Percentiles rank a stretch among this genome's conserved stretches.
phyloP scores from a whole-genome alignment of 2,329 filamentous ascomycete genomes.

The Hirsutella rhossiliensis region DNA sequence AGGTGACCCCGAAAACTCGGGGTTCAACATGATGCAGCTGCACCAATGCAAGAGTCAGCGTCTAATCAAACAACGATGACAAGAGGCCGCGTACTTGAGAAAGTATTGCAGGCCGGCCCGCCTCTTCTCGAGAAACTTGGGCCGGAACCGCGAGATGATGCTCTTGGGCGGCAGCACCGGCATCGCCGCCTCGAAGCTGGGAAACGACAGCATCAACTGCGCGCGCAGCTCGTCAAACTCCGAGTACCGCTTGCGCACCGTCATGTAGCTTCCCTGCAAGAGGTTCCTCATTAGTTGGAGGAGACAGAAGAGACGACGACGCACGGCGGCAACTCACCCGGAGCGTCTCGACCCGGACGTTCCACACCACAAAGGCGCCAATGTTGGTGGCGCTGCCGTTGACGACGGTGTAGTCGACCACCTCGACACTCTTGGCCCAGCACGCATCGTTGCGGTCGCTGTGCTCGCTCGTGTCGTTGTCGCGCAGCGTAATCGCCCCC shows the following conservation, averaged over 20 bases:
- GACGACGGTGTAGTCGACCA: slow-evolving; percentile 44
- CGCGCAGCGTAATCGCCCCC: slow-evolving; percentile 47
- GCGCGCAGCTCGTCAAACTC: slow-evolving; percentile 79
- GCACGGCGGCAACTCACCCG: slow-evolving; percentile 41
- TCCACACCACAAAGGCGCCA: slow-evolving; percentile 95
- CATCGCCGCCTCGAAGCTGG: slow-evolving; percentile 71
- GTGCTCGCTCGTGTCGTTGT: slow-evolving; percentile 44
- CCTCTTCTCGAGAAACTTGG: slow-evolving; percentile 75
- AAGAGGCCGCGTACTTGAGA: slow-evolving; percentile 56
- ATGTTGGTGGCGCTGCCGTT: slow-evolving; percentile 44
- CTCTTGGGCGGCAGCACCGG: slow-evolving; percentile 88
- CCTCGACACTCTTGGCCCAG: slow-evolving; percentile 52
- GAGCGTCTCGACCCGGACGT: slow-evolving; percentile 76
- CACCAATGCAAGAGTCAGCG: slow-evolving; percentile 6
- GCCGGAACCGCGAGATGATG: slow-evolving; percentile 73
- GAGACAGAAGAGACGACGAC: background rate
- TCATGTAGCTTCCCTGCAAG: slow-evolving; percentile 51
- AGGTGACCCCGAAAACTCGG: slow-evolving; percentile 11
- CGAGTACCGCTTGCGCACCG: slow-evolving; percentile 67
- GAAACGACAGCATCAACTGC: slow-evolving; percentile 68
- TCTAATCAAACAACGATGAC: background rate
- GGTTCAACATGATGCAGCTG: slow-evolving; percentile 10
- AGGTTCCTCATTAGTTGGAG: background rate
- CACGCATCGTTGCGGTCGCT: slow-evolving; percentile 44
- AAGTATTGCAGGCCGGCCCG: slow-evolving; percentile 82